phyloP scores from a whole-genome alignment of 805 yeast species.

The Candida manassasensis region DNA sequence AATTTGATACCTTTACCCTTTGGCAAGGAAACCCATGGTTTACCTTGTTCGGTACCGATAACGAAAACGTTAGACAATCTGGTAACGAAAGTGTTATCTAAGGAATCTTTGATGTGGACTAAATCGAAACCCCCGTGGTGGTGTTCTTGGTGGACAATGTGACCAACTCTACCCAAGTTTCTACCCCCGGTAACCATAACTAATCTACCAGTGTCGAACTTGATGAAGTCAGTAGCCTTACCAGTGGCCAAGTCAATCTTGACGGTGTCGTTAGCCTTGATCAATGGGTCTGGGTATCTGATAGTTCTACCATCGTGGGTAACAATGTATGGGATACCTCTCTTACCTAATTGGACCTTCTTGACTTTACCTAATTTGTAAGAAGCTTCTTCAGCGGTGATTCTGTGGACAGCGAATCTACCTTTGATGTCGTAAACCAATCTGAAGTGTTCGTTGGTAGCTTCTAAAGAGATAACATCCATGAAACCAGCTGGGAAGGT shows the following conservation, averaged over 20 bases:
- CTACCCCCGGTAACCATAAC: conserved; percentile 43
- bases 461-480: conserved; percentile 97
- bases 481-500: conserved; percentile 99
- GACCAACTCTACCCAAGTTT: conserved; percentile 41
- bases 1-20: conserved; percentile 42
- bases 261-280: conserved; percentile 97
- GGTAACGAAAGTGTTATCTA: conserved; percentile 39
- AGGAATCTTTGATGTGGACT: conserved; percentile 38
- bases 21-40: conserved; percentile 38
- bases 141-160: conserved; percentile 37
- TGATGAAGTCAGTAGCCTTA: conserved; percentile 60
- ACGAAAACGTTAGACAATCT: conserved; percentile 38
- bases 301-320: conserved; percentile 99
- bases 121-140: conserved; percentile 41
- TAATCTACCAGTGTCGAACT: conserved; percentile 38
- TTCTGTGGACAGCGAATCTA: conserved; percentile 99
- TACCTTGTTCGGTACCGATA: conserved; percentile 38
- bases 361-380: conserved; percentile 98
- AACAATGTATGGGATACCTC: conserved; percentile 96
- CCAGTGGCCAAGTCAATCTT: conserved; percentile 95
- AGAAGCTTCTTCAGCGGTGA: conserved; percentile 96
- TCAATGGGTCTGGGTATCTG: conserved; percentile 98
- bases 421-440: conserved; percentile 98
- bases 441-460: conserved; percentile 99
- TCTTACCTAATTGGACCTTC: conserved; percentile 97